Evolutionary conservation across 2,329 filamentous ascomycete genomes (phyloP), one percentile per base, ranked within the genome.

Genomic region (Balansia obtecta): DNA sequence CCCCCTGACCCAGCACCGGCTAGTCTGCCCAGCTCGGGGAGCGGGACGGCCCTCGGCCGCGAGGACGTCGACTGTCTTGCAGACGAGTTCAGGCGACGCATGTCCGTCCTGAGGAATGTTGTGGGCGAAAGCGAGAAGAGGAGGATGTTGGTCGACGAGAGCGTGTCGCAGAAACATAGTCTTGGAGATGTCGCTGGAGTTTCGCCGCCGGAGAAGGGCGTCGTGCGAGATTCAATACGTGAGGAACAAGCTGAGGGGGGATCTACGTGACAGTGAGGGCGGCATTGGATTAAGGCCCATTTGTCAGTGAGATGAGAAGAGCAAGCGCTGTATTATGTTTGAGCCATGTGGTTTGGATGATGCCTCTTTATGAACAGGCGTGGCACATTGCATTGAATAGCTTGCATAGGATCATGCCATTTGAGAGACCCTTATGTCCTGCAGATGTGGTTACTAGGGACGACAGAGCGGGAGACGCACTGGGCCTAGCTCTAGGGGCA

Each of bases 21-120:
- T 1, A 61, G 59, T 34, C 50, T 60, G 3, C 60, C 57, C 13
- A 62, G 53, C 18, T 65, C 58, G 7, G 61, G 64, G 49, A 58
- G 64, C 57, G 60, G 61, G 46, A 51, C 66, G 52, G 52, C 66
- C 54, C 51, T 63, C 46, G 56, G 55, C 34, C 61, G 65, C 2
- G 74, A 78, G 45, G 74, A 80, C 51, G 75, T 80, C 51, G 66
- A 68, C 2, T 64, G 60, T 2, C 61, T 84, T 40, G 61, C 80
- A 2, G 74, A 75, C 15, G 75, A 80, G 37, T 84, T 84, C 54
- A 73, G 78, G 49, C 70, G 68, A 52, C 71, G 75, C 43, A 80
- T 84, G 77, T 65, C 53, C 2, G 66, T 78, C 18, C 58, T 83
- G 54, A 71, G 71, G 48, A 75, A 67, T 57, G 72, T 82, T 2